Evolutionary conservation across 306 rosid genomes (phyloP).

Genomic region (Myrica gale): DNA sequence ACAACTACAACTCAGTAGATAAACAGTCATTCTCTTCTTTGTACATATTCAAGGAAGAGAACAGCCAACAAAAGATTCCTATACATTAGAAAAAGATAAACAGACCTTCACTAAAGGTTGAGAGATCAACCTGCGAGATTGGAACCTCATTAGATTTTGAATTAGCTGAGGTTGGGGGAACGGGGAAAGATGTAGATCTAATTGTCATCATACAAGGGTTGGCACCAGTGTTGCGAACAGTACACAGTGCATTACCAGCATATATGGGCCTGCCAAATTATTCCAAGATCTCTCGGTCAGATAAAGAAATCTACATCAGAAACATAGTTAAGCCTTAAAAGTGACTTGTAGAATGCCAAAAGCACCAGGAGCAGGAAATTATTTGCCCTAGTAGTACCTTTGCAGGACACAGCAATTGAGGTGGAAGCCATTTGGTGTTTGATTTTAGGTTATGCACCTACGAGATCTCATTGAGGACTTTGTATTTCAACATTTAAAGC

Average conservation of each 20-base stretch:
- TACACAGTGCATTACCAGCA: constrained; percentile 94
- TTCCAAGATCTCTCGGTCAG: constrained; percentile 21
- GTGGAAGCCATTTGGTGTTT: constrained; percentile 8
- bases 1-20: constrained; percentile 14
- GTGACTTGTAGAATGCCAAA: constrained; percentile 19
- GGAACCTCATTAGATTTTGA: constrained; percentile 56
- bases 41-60: constrained; percentile 15
- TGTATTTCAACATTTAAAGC: neutral
- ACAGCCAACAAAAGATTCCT: constrained; percentile 3
- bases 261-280: constrained; percentile 79
- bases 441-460: neutral
- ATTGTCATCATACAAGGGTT: constrained; percentile 83
- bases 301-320: constrained; percentile 17
- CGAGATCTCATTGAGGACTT: neutral
- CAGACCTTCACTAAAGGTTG: constrained; percentile 81
- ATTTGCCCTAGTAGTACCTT: constrained; percentile 15
- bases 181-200: constrained; percentile 82
- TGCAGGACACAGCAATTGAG: constrained; percentile 11
- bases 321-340: constrained; percentile 3
- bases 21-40: constrained; percentile 6
- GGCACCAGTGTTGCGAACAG: constrained; percentile 68
- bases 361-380: neutral
- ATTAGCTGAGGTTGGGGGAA: constrained; percentile 39
- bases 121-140: constrained; percentile 88
- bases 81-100: constrained; percentile 34